Conservation (phyloP, 148 eudicot genomes). For the Rhododendron molle region DNA sequence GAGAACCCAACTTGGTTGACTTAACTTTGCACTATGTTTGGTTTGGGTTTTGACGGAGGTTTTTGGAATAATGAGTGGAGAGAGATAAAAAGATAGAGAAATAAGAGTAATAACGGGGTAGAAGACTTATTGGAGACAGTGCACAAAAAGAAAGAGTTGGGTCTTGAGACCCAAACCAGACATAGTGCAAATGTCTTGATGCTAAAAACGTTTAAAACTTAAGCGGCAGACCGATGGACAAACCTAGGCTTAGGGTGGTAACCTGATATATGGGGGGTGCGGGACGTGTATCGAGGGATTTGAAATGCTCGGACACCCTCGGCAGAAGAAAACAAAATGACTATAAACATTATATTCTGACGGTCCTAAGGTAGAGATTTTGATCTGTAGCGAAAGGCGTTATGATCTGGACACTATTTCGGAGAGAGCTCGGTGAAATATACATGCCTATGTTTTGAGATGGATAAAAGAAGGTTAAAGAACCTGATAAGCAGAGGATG, state of each 20-base stretch:
- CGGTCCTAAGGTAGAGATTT: too few species aligned
- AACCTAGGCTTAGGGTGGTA: neutral
- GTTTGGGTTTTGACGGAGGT: too few species aligned
- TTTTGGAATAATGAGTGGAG: too few species aligned
- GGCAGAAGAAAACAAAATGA: neutral
- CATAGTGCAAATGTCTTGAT: too few species aligned
- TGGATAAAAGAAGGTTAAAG: neutral
- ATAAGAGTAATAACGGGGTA: too few species aligned
- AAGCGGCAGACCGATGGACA: neutral
- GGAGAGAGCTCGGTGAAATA: neutral
- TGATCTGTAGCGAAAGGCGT: neutral
- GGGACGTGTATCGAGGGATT: neutral
- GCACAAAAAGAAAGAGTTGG: too few species aligned
- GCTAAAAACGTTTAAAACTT: too few species aligned
- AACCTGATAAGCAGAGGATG: conserved; percentile 78
- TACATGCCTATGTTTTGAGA: neutral
- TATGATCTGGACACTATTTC: neutral
- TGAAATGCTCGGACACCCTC: neutral
- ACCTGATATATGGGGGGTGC: neutral
- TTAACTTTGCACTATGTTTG: too few species aligned
- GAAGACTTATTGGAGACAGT: too few species aligned
- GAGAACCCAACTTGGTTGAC: neutral
- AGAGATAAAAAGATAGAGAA: too few species aligned
- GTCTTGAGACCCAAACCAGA: too few species aligned
- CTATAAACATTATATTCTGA: too few species aligned